Percentiles rank a stretch among this genome's conserved stretches.
Conservation (phyloP, 352 stramenopile genomes). For the Globisporangium polare region DNA sequence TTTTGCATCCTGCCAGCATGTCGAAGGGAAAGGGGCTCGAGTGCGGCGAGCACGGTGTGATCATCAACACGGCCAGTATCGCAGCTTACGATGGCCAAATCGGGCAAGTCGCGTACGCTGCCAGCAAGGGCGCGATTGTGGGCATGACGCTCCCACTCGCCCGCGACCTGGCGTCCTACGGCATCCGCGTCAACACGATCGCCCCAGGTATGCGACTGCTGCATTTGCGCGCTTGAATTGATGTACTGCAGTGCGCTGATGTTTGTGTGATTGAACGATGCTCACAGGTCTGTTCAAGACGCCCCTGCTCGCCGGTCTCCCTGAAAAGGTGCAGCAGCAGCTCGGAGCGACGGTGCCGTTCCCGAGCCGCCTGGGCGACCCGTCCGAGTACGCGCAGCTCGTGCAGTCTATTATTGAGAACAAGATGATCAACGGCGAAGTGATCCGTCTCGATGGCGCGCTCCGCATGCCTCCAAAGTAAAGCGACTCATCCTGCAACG, state of each 20-base stretch:
- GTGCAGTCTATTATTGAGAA: conserved; percentile 96
- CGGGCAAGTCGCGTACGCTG: conserved; percentile 96
- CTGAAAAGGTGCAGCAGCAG: conserved; percentile 92
- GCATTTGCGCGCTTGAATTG: neutral
- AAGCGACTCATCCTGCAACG: neutral
- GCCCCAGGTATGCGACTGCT: conserved; percentile 63
- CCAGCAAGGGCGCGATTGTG: conserved; percentile 95
- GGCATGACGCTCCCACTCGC: conserved; percentile 97
- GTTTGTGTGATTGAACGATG: conserved; percentile 11
- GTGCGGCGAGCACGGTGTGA: conserved; percentile 92
- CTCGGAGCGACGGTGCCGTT: conserved; percentile 94
- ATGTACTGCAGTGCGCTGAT: neutral
- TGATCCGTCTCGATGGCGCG: conserved; percentile 96
- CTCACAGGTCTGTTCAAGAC: conserved; percentile 95
- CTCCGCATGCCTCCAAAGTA: conserved; percentile 94
- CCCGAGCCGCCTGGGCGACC: conserved; percentile 92
- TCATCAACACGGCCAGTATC: conserved; percentile 99
- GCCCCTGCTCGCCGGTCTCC: conserved; percentile 93
- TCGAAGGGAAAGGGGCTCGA: conserved; percentile 56
- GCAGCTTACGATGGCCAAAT: conserved; percentile 97
- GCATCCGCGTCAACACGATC: conserved; percentile 97
- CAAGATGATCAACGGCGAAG: conserved; percentile 98
- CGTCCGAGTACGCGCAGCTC: conserved; percentile 95
- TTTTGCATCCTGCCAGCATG: conserved; percentile 58
- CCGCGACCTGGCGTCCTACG: conserved; percentile 90